Percentiles rank a stretch among this genome's conserved stretches.
phyloP scores from a whole-genome alignment of 495 filamentous ascomycete species.

The Sordaria brevicollis region DNA sequence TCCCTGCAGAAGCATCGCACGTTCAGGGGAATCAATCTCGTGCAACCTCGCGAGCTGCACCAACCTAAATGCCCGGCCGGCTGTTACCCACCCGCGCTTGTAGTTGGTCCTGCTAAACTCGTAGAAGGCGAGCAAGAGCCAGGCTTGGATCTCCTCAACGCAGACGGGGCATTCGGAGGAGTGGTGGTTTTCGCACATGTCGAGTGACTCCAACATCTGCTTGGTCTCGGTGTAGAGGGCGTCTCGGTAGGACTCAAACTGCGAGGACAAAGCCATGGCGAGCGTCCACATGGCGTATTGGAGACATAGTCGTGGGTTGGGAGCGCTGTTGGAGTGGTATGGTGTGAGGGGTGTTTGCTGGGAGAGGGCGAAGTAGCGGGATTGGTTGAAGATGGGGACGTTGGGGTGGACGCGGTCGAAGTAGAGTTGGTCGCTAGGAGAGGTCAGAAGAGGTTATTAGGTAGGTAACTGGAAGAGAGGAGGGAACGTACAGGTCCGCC shows the following conservation, averaged over 20 bases:
- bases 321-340: not conserved
- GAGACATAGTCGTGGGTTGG: slow-evolving; percentile 30
- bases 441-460: not conserved
- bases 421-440: slow-evolving; percentile 41
- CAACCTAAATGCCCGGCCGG: slow-evolving; percentile 42
- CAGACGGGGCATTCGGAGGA: slow-evolving; percentile 11
- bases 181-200: slow-evolving; percentile 12
- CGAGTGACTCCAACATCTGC: slow-evolving; percentile 33
- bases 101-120: slow-evolving; percentile 40
- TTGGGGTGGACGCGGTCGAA: slow-evolving; percentile 49
- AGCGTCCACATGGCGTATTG: slow-evolving; percentile 49
- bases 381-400: slow-evolving; percentile 42
- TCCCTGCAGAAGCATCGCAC: not conserved
- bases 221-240: slow-evolving; percentile 38
- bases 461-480: not conserved
- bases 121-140: slow-evolving; percentile 43
- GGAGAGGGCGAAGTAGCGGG: slow-evolving; percentile 16
- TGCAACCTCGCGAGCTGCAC: slow-evolving; percentile 41
- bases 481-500: slow-evolving; percentile 30
- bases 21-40: slow-evolving; percentile 34
- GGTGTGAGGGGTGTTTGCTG: not conserved
- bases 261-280: slow-evolving; percentile 41
- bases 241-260: slow-evolving; percentile 38
- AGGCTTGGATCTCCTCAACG: slow-evolving; percentile 42
- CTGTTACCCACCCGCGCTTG: slow-evolving; percentile 42